Evolutionary conservation across 2,329 filamentous ascomycete species (phyloP), one percentile per base, ranked within the genome.

Genomic region (Alternaria arbusti): DNA sequence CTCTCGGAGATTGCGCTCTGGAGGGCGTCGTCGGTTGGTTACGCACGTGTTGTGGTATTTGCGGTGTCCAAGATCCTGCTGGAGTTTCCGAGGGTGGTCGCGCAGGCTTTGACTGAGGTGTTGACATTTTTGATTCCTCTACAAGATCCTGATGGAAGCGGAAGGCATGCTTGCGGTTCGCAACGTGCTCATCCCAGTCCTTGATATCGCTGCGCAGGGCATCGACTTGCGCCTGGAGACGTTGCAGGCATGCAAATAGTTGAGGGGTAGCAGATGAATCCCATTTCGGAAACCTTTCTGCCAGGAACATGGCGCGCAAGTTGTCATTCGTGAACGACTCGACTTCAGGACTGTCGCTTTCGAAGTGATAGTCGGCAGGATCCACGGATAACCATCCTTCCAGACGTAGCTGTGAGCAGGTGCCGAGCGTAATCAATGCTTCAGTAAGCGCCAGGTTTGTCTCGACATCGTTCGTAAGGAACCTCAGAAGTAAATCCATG

Each of bases 361-460:
- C 64, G 61, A 81, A 81, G 23, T 77, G 70, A 60, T 82, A 82
- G 30, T 79, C 72, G 8, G 75, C 84, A 5, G 92, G 91, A 57
- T 90, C 88, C 15, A 93, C 89, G 6, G 95, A 84, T 28, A 98
- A 83, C 95, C 96, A 99, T n/a, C 92, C 91, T 74, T 97, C 93
- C 12, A 97, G 85, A 20, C 90, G 89, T 74, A 97, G 90, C 66
- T 92, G 91, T 6, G 93, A 91, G 71, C 96, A 98, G 1, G 92
- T 89, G 11, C 92, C 92, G 44, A 99, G 84, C 68, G 93, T 91
- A 26, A 96, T 87, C 46, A 98, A 84, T 1, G 91, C 87, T 72
- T 96, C 92, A 0, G 95, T 98, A 2, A 97, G 84, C 0, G 91
- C 91, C 4, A 99, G 83, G 70, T 99, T 99, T 3, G 92, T 94